These are phyloP conservation scores for Candolleomyces aberdarensis DNA, from an alignment of 768 basidiomycete genomes.

Conservation along the genomic window DNA sequence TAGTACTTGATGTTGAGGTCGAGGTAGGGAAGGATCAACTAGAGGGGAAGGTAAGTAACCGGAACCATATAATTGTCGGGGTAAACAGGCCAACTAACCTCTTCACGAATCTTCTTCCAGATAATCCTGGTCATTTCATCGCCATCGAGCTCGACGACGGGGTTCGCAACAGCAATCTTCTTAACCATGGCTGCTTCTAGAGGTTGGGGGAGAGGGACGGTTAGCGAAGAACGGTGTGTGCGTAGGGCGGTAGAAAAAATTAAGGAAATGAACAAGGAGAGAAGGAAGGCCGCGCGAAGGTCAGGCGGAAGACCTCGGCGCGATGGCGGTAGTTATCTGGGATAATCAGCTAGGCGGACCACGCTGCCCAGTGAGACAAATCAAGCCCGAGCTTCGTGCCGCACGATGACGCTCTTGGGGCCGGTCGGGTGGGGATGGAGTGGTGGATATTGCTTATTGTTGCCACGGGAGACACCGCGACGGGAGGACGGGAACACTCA, in stretches of 20 bases:
- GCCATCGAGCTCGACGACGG: conserved; percentile 92
- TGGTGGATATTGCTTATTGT: background rate
- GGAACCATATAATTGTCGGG: background rate
- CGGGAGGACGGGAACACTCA: background rate
- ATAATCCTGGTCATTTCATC: conserved; percentile 99
- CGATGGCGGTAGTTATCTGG: conserved; percentile 1
- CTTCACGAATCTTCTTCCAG: conserved; percentile 96
- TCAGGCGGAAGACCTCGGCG: background rate
- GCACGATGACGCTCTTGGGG: background rate
- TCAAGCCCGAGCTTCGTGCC: background rate
- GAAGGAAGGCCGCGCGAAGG: background rate
- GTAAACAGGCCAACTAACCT: conserved; percentile 46
- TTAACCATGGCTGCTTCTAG: conserved; percentile 27
- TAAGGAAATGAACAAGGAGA: background rate
- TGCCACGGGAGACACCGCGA: background rate
- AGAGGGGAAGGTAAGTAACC: background rate
- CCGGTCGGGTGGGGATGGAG: background rate
- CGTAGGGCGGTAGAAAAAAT: background rate
- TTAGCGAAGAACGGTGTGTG: background rate
- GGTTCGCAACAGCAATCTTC: conserved; percentile 83
- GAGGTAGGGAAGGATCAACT: conserved; percentile 95
- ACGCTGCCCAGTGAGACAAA: too few species aligned
- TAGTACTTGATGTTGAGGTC: conserved; percentile 97
- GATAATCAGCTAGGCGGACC: background rate
- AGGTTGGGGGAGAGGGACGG: conserved; percentile 6